A percentile compares a stretch with the other conserved stretches of the same genome.
Evolutionary conservation across 73 alveolate genomes (phyloP).

Genomic region (Halteria grandinella): DNA sequence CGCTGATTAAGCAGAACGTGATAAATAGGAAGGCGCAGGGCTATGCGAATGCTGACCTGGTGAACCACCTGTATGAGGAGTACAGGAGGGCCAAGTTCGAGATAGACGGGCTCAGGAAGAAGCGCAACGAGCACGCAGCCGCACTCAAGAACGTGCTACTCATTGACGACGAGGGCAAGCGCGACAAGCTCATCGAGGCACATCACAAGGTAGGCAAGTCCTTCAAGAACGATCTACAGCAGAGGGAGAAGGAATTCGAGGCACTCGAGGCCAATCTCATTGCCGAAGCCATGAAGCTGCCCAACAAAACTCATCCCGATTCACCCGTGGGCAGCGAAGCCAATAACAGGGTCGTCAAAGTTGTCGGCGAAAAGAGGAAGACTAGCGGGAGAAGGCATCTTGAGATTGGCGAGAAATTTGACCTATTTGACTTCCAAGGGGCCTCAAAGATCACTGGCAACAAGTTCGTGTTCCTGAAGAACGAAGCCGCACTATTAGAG

Average conservation of each 20-base stretch:
- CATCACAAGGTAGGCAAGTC: conserved; percentile 54
- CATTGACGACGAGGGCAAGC: conserved; percentile 54
- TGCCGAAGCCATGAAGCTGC: conserved; percentile 75
- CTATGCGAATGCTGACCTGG: conserved; percentile 59
- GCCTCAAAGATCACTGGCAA: conserved; percentile 75
- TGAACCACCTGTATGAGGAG: conserved; percentile 55
- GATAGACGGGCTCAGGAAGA: conserved; percentile 58
- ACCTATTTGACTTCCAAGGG: conserved; percentile 79
- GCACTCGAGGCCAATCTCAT: conserved; percentile 52
- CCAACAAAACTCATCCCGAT: conserved; percentile 85
- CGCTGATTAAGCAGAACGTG: conserved; percentile 60
- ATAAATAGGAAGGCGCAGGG: conserved; percentile 58
- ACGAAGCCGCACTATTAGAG: conserved; percentile 87
- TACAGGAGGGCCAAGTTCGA: conserved; percentile 61
- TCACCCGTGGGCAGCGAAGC: conserved; percentile 67
- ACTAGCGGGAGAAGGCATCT: conserved; percentile 71
- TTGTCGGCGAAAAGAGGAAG: conserved; percentile 47
- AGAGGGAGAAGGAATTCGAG: conserved; percentile 44
- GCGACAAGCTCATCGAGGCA: conserved; percentile 40
- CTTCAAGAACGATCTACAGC: conserved; percentile 53
- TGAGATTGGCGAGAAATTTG: conserved; percentile 76
- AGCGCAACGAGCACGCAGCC: conserved; percentile 64
- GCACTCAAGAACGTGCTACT: conserved; percentile 33
- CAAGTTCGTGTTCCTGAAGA: conserved; percentile 75
- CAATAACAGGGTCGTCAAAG: conserved; percentile 40